Conservation (phyloP, 768 basidiomycete genomes). For the Phaeolepiota aurea region DNA sequence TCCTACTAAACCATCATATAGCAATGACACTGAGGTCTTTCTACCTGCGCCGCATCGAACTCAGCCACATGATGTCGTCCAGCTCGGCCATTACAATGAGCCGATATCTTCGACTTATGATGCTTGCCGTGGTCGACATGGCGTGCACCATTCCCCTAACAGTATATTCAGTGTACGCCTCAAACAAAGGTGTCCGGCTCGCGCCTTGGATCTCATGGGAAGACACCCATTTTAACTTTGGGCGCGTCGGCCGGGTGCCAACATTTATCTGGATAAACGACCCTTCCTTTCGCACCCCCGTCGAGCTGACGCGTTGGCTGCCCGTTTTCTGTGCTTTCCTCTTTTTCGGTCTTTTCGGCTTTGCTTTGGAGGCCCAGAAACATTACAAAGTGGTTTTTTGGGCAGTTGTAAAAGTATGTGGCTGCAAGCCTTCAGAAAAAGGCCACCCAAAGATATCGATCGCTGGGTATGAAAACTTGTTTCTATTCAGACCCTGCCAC, state of each 20-base stretch:
- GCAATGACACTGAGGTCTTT: no score
- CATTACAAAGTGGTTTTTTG: slow-evolving; percentile 26
- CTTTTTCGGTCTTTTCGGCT: slow-evolving; percentile 43
- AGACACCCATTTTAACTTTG: slow-evolving; percentile 40
- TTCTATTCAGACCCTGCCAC: no score
- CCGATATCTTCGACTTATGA: slow-evolving; percentile 56
- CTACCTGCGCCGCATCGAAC: slow-evolving; percentile 37
- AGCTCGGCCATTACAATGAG: slow-evolving; percentile 20
- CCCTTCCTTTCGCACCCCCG: slow-evolving; percentile 5
- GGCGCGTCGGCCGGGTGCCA: slow-evolving; percentile 22
- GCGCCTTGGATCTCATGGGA: slow-evolving; percentile 38
- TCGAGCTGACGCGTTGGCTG: slow-evolving; percentile 8
- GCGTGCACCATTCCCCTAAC: slow-evolving; percentile 25
- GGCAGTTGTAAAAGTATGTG: slow-evolving; percentile 3
- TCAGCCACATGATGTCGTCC: slow-evolving; percentile 23
- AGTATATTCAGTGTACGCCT: slow-evolving; percentile 24
- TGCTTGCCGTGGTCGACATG: slow-evolving; percentile 40
- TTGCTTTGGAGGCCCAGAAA: slow-evolving; percentile 30
- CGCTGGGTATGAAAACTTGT: slow-evolving; percentile 3
- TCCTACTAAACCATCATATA: background rate
- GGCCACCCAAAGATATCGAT: no score
- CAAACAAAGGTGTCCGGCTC: slow-evolving; percentile 22
- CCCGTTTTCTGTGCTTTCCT: slow-evolving; percentile 18
- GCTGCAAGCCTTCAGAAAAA: no score
- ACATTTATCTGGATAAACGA: slow-evolving; percentile 23